Conservation (phyloP, 1,284 basidiomycete species). For the Moesziomyces sp. region DNA sequence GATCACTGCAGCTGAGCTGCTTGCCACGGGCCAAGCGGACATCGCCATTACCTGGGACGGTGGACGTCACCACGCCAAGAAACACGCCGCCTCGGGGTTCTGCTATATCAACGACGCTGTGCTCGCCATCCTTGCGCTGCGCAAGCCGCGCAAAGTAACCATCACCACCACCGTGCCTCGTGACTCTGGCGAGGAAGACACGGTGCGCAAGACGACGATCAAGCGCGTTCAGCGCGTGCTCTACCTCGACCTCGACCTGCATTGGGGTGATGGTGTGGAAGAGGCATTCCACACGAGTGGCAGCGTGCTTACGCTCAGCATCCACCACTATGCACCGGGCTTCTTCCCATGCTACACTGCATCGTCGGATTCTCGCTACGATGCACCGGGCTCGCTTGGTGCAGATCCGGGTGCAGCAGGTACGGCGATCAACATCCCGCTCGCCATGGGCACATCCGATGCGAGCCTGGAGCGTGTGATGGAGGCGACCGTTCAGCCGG, state of each 20-base stretch:
- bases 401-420: constrained; percentile 17
- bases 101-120: constrained; percentile 93
- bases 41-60: constrained; percentile 86
- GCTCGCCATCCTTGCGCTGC: constrained; percentile 71
- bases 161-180: constrained; percentile 10
- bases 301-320: constrained; percentile 77
- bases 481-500: constrained; percentile 69
- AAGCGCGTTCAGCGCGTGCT: constrained; percentile 45
- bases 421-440: constrained; percentile 41
- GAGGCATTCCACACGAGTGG: constrained; percentile 63
- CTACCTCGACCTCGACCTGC: constrained; percentile 90
- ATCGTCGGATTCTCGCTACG: constrained; percentile 29
- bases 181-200: not conserved
- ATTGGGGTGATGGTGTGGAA: constrained; percentile 85
- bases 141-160: constrained; percentile 25
- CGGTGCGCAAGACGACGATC: constrained; percentile 24
- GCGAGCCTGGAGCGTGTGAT: constrained; percentile 26
- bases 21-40: constrained; percentile 73
- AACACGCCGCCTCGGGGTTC: constrained; percentile 73
- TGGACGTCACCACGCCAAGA: constrained; percentile 70
- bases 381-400: constrained; percentile 34
- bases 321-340: constrained; percentile 82
- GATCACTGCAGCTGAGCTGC: constrained; percentile 76
- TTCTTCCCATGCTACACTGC: constrained; percentile 77
- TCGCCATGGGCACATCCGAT: constrained; percentile 26